Percentiles rank a stretch among this genome's conserved stretches.
Evolutionary conservation across 129 eudicot species (phyloP).

Genomic region (Tagetes patula): DNA sequence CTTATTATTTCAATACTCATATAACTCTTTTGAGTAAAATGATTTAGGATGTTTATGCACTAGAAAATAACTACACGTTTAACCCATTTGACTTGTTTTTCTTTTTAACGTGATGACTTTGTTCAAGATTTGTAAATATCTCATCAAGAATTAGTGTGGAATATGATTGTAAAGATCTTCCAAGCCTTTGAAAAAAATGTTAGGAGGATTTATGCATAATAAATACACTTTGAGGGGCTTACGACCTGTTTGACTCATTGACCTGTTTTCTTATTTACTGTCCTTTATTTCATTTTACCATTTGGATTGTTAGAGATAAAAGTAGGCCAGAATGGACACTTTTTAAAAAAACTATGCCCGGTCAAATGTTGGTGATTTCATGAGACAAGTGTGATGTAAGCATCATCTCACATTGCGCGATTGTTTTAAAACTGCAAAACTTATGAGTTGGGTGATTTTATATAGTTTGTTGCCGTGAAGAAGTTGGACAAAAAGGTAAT

Average conservation of each 20-base stretch:
- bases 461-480: conserved; percentile 83
- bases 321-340: background rate
- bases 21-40: background rate
- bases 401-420: background rate
- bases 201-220: background rate
- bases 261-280: background rate
- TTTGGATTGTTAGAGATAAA: background rate
- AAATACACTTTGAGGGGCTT: background rate
- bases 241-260: background rate
- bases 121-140: background rate
- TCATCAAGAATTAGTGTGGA: background rate
- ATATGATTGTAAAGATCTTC: background rate
- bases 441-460: conserved; percentile 28
- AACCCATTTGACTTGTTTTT: background rate
- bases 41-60: background rate
- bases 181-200: background rate
- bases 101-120: background rate
- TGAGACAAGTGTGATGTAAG: background rate
- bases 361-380: no score
- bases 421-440: conserved; percentile 4
- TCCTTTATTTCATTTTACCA: background rate
- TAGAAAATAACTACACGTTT: background rate
- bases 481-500: conserved; percentile 75
- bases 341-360: background rate
- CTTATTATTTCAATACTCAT: background rate